A percentile compares a stretch with the other conserved stretches of the same genome.
Conservation (phyloP, 176 grass and related monocot species). For the Oryza rufipogon region DNA sequence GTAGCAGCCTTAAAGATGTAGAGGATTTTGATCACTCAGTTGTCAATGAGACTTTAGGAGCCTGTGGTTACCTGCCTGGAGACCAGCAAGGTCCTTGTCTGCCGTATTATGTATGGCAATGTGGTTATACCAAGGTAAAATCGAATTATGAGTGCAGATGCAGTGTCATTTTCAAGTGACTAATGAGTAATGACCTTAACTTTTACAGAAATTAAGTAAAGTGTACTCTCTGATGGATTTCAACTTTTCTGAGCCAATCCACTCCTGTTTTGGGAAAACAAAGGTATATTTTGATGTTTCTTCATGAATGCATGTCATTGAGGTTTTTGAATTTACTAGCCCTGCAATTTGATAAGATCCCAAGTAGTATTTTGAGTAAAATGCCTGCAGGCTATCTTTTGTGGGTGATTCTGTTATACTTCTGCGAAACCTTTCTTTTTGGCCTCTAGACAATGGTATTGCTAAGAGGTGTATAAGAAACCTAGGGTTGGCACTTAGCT, state of each 20-base stretch:
- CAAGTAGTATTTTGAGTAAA: neutral
- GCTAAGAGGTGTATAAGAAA: neutral
- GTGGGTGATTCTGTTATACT: neutral
- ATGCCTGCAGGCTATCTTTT: neutral
- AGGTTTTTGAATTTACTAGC: neutral
- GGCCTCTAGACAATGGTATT: neutral
- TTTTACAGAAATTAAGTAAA: conserved; percentile 70
- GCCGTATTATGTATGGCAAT: conserved; percentile 86
- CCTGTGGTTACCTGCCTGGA: conserved; percentile 74
- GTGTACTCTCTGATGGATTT: conserved; percentile 75
- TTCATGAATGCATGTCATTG: neutral
- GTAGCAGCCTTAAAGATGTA: conserved; percentile 57
- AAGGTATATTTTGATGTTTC: conserved; percentile 51
- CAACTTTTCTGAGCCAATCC: conserved; percentile 69
- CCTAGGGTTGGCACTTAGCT: neutral
- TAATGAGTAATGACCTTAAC: neutral
- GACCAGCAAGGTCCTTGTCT: conserved; percentile 70
- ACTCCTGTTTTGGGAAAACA: conserved; percentile 71
- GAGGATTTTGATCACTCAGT: conserved; percentile 84
- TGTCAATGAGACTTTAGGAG: conserved; percentile 84
- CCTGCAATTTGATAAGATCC: neutral
- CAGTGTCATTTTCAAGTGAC: neutral
- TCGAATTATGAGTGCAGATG: conserved; percentile 2
- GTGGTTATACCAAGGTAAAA: conserved; percentile 75
- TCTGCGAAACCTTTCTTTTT: neutral